A percentile compares a stretch with the other conserved stretches of the same genome.
These are phyloP conservation scores for Calophaca sinica DNA, from an alignment of 306 rosid genomes.

Conservation along the genomic window DNA sequence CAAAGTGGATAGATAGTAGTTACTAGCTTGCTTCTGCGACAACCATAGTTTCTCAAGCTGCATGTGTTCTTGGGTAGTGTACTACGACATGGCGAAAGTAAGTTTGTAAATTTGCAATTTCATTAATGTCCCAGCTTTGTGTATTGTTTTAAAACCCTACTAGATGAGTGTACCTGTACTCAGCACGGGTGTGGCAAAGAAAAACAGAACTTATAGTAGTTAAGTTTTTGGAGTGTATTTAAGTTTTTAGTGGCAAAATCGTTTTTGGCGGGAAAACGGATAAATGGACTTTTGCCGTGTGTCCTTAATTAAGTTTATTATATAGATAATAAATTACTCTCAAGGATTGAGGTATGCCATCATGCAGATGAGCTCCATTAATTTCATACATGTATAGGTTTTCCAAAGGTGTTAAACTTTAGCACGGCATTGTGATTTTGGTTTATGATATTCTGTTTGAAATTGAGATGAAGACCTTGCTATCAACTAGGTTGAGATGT, in stretches of 20 bases:
- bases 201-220: too few species aligned
- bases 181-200: too few species aligned
- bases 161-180: too few species aligned
- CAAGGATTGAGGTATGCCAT: conserved; percentile 19
- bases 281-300: too few species aligned
- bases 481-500: conserved; percentile 81
- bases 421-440: conserved; percentile 33
- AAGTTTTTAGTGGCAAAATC: too few species aligned
- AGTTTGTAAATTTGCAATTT: conserved; percentile 7
- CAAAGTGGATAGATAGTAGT: conserved; percentile 21
- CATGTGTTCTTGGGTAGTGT: not conserved
- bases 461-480: conserved; percentile 54
- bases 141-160: conserved; percentile 9
- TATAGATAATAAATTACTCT: not conserved
- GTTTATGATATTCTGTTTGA: conserved; percentile 46
- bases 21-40: conserved; percentile 23
- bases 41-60: conserved; percentile 11
- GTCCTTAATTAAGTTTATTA: too few species aligned
- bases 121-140: not conserved
- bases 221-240: too few species aligned
- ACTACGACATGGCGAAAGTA: not conserved
- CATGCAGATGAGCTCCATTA: not conserved
- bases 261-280: too few species aligned
- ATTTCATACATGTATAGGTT: conserved; percentile 17
- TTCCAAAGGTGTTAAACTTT: conserved; percentile 10